phyloP scores from a whole-genome alignment of 305 asterid genomes.

The Withania somnifera region DNA sequence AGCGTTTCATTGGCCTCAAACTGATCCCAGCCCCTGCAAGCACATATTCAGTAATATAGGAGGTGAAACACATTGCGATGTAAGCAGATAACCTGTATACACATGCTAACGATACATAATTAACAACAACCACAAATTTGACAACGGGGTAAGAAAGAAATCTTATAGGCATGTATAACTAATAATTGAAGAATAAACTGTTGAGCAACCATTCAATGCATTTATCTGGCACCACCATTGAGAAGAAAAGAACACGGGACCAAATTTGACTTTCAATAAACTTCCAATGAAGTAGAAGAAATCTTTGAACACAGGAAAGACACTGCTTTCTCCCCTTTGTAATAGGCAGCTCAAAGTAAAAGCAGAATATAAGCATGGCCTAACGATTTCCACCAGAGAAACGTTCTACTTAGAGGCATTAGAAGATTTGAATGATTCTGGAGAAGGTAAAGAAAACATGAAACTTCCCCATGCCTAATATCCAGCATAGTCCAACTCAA shows the following conservation, averaged over 20 bases:
- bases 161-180: not conserved
- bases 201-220: not conserved
- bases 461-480: not conserved
- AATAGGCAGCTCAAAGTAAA: not conserved
- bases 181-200: not conserved
- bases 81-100: not conserved
- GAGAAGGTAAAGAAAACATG: not conserved
- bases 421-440: not conserved
- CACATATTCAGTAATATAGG: too few species aligned
- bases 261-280: not conserved
- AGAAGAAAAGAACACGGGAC: not conserved
- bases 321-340: not conserved
- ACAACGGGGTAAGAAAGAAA: not conserved
- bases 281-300: not conserved
- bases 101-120: not conserved
- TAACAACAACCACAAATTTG: not conserved
- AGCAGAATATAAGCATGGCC: not conserved
- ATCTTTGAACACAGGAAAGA: not conserved
- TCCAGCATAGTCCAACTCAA: not conserved
- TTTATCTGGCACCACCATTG: not conserved
- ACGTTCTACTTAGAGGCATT: not conserved
- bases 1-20: conserved; percentile 76
- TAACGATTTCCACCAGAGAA: not conserved
- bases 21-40: conserved; percentile 90
- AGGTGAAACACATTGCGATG: not conserved